Conservation (phyloP, 1,284 basidiomycete species). For the Ganoderma leucocontextum region DNA sequence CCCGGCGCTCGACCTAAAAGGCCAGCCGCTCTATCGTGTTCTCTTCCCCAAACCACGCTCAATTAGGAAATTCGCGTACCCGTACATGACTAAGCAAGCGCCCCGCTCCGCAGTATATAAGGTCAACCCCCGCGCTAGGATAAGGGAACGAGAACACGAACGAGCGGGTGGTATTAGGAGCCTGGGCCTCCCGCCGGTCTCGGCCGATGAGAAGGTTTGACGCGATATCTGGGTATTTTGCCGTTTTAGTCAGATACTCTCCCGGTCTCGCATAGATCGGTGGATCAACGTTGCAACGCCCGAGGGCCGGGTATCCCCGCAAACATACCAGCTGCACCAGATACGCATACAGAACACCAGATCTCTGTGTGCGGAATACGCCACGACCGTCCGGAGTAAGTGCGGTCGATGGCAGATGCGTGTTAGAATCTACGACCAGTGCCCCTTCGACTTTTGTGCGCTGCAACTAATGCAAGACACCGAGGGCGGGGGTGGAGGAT, state of each 20-base stretch:
- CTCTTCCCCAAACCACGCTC: too few relatives aligned
- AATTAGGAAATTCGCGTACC: too few relatives aligned
- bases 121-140: too few relatives aligned
- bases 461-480: not conserved
- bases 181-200: constrained; percentile 11
- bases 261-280: constrained; percentile 1
- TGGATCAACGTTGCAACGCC: not conserved
- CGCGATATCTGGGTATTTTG: constrained; percentile 1
- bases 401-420: not conserved
- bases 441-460: not conserved
- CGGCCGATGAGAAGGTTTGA: constrained; percentile 10
- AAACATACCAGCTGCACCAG: constrained; percentile 1
- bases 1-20: too few relatives aligned
- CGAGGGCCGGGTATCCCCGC: constrained; percentile 5
- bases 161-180: too few relatives aligned
- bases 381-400: not conserved
- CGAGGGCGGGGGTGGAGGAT: not conserved
- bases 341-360: constrained; percentile 6
- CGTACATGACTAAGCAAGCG: too few relatives aligned
- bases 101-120: too few relatives aligned
- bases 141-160: too few relatives aligned
- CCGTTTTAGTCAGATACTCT: not conserved
- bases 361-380: not conserved
- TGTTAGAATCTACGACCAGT: not conserved
- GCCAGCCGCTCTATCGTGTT: too few relatives aligned